Conservation (phyloP, 108 stramenopile genomes). For the Skeletonema menzelii region DNA sequence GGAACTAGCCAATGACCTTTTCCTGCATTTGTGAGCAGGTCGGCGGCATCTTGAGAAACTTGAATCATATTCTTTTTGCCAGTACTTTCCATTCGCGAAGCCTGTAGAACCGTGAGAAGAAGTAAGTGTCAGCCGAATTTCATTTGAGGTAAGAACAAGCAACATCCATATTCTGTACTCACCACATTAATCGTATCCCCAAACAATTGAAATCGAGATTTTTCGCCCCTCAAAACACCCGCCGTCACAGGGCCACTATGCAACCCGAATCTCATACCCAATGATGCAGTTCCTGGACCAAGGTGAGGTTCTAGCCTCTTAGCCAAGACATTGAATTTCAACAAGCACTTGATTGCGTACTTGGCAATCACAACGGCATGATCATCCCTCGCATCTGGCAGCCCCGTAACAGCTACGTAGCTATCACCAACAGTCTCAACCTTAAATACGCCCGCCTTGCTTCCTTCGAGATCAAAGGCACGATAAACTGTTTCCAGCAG, state of each 20-base stretch:
- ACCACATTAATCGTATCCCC: constrained; percentile 62
- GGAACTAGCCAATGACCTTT: constrained; percentile 35
- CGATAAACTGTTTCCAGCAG: constrained; percentile 50
- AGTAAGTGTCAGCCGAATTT: not conserved
- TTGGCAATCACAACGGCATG: constrained; percentile 47
- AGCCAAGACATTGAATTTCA: constrained; percentile 36
- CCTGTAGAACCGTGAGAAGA: constrained; percentile 6
- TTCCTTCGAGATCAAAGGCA: constrained; percentile 48
- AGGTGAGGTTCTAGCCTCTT: constrained; percentile 25
- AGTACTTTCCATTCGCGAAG: constrained; percentile 57
- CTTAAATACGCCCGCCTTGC: constrained; percentile 41
- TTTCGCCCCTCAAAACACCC: constrained; percentile 53
- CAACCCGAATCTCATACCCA: constrained; percentile 47
- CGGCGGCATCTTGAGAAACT: constrained; percentile 46
- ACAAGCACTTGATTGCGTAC: constrained; percentile 51
- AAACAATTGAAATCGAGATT: constrained; percentile 54
- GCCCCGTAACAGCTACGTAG: constrained; percentile 55
- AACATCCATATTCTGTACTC: not conserved
- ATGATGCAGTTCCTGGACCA: constrained; percentile 39
- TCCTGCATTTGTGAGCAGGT: constrained; percentile 36
- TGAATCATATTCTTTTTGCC: constrained; percentile 44
- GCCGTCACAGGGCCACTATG: constrained; percentile 59
- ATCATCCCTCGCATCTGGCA: constrained; percentile 43
- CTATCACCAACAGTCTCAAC: constrained; percentile 49
- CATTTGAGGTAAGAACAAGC: not conserved